Conservation (phyloP, 257 asterid genomes). For the Solanum chmielewskii region DNA sequence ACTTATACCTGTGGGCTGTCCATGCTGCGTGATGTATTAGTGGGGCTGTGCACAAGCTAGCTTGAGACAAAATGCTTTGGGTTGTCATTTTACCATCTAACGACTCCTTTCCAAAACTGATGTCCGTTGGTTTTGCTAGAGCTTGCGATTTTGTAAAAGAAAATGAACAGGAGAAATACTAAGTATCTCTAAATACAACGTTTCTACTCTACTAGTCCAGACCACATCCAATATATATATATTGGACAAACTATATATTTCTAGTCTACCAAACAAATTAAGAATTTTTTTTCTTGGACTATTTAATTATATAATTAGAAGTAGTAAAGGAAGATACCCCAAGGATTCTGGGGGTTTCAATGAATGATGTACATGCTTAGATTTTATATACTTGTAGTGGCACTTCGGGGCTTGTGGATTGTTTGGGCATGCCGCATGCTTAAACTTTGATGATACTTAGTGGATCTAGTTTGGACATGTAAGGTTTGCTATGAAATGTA, state of each 20-base stretch:
- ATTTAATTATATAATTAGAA: not conserved
- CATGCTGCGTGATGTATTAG: not conserved
- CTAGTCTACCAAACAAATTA: not conserved
- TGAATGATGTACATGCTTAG: not conserved
- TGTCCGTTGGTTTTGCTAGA: not conserved
- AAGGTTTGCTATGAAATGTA: not conserved
- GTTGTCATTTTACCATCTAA: not conserved
- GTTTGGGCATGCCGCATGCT: not conserved
- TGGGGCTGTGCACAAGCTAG: not conserved
- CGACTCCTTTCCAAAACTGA: not conserved
- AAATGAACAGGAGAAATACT: not conserved
- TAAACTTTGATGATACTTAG: not conserved
- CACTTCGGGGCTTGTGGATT: not conserved
- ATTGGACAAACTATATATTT: not conserved
- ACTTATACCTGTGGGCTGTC: not conserved
- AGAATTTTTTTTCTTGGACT: not conserved
- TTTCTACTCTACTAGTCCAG: not conserved
- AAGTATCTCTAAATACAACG: not conserved
- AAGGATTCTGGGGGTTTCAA: not conserved
- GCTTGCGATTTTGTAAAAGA: not conserved
- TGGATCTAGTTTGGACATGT: not conserved
- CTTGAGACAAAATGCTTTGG: not conserved
- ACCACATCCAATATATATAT: not conserved
- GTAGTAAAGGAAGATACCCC: not conserved
- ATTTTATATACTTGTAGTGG: not conserved